These are phyloP conservation scores for Lepidium sativum DNA, from an alignment of 345 rosid genomes.

Conservation along the genomic window DNA sequence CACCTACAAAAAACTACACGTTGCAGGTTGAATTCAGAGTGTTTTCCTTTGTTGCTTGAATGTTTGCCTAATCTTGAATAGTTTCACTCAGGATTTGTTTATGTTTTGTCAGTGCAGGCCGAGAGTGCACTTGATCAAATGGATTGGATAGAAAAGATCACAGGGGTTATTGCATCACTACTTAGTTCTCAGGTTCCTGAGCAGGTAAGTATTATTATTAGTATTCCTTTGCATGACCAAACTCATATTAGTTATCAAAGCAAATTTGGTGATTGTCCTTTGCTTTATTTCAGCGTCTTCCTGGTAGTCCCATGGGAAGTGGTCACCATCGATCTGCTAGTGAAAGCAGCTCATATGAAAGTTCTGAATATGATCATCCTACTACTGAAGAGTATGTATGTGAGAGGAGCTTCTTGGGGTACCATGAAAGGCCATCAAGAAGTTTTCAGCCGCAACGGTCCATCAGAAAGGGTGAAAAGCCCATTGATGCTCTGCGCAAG, in stretches of 20 bases:
- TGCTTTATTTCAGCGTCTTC: conserved; percentile 52
- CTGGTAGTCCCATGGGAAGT: conserved; percentile 78
- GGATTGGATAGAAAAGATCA: conserved; percentile 99
- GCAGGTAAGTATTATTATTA: conserved; percentile 43
- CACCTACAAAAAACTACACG: conserved; percentile 96
- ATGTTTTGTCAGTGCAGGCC: conserved; percentile 87
- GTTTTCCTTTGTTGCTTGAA: conserved; percentile 5
- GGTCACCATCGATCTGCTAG: conserved; percentile 92
- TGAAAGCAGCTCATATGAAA: conserved; percentile 96
- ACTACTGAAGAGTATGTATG: conserved; percentile 63
- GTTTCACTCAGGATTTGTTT: conserved; percentile 34
- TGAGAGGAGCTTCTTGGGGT: conserved; percentile 54
- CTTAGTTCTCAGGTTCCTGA: conserved; percentile 96
- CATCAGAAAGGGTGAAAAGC: conserved; percentile 69
- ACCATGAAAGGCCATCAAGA: conserved; percentile 61
- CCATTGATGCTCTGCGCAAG: conserved; percentile 65
- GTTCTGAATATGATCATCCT: conserved; percentile 84
- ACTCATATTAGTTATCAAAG: not conserved
- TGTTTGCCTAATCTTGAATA: not conserved
- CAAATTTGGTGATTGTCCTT: conserved; percentile 18
- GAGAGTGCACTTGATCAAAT: conserved; percentile 95
- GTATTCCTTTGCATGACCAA: not conserved
- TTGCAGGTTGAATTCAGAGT: conserved; percentile 65
- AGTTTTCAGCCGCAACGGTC: conserved; percentile 62
- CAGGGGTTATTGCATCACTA: conserved; percentile 96